Evolutionary conservation across 768 basidiomycete species (phyloP).

Genomic region (Pleurotus tuber-regium): DNA sequence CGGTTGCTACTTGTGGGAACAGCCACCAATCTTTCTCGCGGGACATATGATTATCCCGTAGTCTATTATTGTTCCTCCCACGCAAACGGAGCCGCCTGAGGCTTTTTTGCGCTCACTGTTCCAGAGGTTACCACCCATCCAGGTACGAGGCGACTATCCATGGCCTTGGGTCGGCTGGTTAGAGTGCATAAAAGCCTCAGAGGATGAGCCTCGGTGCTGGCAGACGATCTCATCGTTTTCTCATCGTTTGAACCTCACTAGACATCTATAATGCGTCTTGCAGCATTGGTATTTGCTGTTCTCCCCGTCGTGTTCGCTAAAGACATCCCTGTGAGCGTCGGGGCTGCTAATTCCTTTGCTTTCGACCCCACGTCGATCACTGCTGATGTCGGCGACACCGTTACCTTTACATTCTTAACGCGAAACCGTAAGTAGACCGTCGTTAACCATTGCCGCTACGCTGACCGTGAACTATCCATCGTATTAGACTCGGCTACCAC

Average conservation of each 20-base stretch:
- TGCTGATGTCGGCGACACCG: conserved; percentile 16
- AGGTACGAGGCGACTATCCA: neutral
- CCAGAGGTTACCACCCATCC: neutral
- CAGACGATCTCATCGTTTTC: neutral
- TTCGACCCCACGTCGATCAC: conserved; percentile 15
- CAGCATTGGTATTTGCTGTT: conserved; percentile 11
- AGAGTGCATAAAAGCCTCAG: neutral
- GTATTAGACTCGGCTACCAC: conserved; percentile 18
- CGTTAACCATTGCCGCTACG: neutral
- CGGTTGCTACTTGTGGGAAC: conserved; percentile 6
- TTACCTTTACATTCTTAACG: conserved; percentile 19
- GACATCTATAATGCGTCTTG: neutral
- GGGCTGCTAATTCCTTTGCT: conserved; percentile 13
- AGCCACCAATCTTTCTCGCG: neutral
- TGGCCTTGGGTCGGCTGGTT: neutral
- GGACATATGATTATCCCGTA: neutral
- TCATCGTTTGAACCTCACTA: neutral
- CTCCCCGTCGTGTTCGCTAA: conserved; percentile 14
- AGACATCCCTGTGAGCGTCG: conserved; percentile 15
- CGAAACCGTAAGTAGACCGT: conserved; percentile 13
- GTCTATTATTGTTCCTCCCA: conserved; percentile 2
- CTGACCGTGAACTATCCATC: neutral
- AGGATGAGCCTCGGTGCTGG: neutral
- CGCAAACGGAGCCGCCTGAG: conserved; percentile 3
- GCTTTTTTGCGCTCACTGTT: conserved; percentile 4